A percentile compares a stretch with the other conserved stretches of the same genome.
phyloP scores from a whole-genome alignment of 495 filamentous ascomycete genomes.

The Daldinia bambusicola region DNA sequence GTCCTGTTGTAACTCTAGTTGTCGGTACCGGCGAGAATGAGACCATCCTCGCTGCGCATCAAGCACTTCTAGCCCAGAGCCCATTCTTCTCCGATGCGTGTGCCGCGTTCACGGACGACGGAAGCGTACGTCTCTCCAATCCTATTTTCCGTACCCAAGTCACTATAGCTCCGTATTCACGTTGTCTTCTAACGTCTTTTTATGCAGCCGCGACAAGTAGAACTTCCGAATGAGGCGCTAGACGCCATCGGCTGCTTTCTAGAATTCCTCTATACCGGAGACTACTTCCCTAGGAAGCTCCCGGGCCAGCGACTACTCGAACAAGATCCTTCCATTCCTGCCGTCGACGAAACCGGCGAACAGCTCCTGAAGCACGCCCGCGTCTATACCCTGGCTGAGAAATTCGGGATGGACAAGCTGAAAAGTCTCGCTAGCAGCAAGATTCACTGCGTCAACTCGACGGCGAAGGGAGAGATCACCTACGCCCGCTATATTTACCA shows the following conservation, averaged over 20 bases:
- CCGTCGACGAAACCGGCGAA: conserved; percentile 74
- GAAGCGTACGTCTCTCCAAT: conserved; percentile 51
- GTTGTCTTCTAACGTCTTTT: conserved; percentile 11
- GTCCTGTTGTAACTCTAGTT: conserved; percentile 81
- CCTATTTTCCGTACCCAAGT: background rate
- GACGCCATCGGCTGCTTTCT: conserved; percentile 88
- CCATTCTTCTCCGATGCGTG: conserved; percentile 77
- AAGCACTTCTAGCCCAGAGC: conserved; percentile 76
- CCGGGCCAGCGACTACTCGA: conserved; percentile 66
- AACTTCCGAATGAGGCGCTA: conserved; percentile 75
- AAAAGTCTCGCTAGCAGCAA: conserved; percentile 83
- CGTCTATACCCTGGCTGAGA: conserved; percentile 89
- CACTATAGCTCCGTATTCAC: background rate
- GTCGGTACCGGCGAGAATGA: conserved; percentile 71
- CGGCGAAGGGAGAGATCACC: conserved; percentile 84
- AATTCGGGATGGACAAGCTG: conserved; percentile 75
- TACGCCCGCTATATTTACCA: conserved; percentile 93
- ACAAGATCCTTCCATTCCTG: conserved; percentile 64
- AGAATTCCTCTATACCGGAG: conserved; percentile 90
- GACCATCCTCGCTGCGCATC: conserved; percentile 78
- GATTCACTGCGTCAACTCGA: conserved; percentile 87
- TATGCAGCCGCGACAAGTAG: conserved; percentile 69
- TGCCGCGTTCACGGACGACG: conserved; percentile 64
- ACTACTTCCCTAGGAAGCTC: conserved; percentile 81
- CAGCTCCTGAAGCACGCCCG: conserved; percentile 86